Evolutionary conservation across 306 rosid species (phyloP).

Genomic region (Lagenaria siceraria): DNA sequence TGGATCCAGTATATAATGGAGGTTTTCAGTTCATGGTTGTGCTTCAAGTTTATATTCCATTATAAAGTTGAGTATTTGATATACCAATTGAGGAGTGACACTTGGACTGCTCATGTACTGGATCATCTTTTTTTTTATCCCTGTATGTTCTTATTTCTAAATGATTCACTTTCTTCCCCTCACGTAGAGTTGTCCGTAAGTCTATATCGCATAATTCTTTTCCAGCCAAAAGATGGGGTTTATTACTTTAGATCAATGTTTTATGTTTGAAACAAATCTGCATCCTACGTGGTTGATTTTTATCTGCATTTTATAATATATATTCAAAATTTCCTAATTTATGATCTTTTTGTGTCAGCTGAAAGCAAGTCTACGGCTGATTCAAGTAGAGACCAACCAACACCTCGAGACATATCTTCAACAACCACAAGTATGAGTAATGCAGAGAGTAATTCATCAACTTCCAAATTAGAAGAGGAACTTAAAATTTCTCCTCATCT

Average conservation of each 20-base stretch:
- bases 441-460: slow-evolving; percentile 83
- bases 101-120: neutral
- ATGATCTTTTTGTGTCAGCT: slow-evolving; percentile 19
- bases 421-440: slow-evolving; percentile 84
- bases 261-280: neutral
- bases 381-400: slow-evolving; percentile 70
- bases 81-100: neutral
- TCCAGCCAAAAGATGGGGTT: neutral
- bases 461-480: slow-evolving; percentile 82
- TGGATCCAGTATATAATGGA: neutral
- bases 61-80: neutral
- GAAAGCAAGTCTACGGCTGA: slow-evolving; percentile 66
- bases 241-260: neutral
- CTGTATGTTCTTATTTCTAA: neutral
- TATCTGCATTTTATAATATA: neutral
- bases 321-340: neutral
- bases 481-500: slow-evolving; percentile 87
- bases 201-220: neutral
- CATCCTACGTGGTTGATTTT: neutral
- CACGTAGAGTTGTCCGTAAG: neutral
- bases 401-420: slow-evolving; percentile 51
- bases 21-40: neutral
- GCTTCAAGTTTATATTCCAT: neutral
- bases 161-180: neutral
- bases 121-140: neutral